phyloP scores from a whole-genome alignment of 257 asterid genomes.

The Anisodus tanguticus region DNA sequence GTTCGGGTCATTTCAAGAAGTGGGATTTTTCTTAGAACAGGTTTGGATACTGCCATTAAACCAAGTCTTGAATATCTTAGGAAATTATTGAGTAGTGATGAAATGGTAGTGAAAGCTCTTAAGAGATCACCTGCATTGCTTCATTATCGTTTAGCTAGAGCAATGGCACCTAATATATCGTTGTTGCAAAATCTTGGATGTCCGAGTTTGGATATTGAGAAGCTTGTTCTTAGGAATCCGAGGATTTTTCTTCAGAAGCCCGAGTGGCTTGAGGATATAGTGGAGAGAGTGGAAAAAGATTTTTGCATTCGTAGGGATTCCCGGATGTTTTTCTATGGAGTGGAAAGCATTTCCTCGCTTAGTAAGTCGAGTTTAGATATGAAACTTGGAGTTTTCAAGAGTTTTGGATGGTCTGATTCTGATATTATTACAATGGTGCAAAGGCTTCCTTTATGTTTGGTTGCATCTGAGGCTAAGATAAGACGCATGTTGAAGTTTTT shows the following conservation, averaged over 20 bases:
- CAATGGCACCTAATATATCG: not conserved
- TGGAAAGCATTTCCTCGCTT: constrained; percentile 3
- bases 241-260: not conserved
- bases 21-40: not conserved
- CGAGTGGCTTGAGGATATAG: constrained; percentile 27
- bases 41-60: constrained; percentile 23
- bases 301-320: constrained; percentile 34
- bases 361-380: constrained; percentile 23
- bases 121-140: constrained; percentile 31
- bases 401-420: constrained; percentile 38
- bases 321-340: constrained; percentile 34
- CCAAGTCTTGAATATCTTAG: constrained; percentile 32
- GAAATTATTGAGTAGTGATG: constrained; percentile 35
- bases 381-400: constrained; percentile 35
- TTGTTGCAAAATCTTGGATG: constrained; percentile 32
- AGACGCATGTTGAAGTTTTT: constrained; percentile 22
- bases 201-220: not conserved
- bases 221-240: constrained; percentile 13
- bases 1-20: constrained; percentile 17
- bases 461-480: constrained; percentile 24
- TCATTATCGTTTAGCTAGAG: not conserved
- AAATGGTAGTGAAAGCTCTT: constrained; percentile 4
- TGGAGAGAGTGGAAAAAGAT: constrained; percentile 34
- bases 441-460: constrained; percentile 28
- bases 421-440: constrained; percentile 32